These are phyloP conservation scores for Globisporangium spinosum DNA, from an alignment of 352 stramenopile species.

Conservation along the genomic window DNA sequence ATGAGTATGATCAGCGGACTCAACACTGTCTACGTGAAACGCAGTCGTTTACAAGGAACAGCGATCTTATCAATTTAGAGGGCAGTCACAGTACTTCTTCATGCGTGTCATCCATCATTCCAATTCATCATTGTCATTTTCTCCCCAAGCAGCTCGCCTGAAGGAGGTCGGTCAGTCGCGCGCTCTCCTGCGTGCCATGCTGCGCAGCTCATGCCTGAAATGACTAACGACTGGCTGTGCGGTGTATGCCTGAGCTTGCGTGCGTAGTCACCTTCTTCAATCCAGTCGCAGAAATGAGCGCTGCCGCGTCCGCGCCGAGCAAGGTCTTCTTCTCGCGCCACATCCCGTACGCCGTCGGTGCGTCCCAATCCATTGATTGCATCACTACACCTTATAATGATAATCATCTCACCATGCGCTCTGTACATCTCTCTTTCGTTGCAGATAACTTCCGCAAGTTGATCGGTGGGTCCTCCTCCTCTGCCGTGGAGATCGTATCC, in stretches of 20 bases:
- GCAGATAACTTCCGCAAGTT: conserved; percentile 36
- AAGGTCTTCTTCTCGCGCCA: conserved; percentile 73
- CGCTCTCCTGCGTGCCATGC: neutral
- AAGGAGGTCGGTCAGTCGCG: too few relatives aligned
- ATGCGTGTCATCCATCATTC: too few relatives aligned
- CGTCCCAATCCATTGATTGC: neutral
- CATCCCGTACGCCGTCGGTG: conserved; percentile 66
- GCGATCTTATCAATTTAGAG: too few relatives aligned
- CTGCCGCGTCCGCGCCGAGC: conserved; percentile 15
- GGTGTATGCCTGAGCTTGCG: neutral
- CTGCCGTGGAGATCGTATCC: conserved; percentile 21
- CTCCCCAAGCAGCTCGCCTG: too few relatives aligned
- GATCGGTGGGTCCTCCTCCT: neutral
- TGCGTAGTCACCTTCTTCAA: too few relatives aligned
- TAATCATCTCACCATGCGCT: neutral
- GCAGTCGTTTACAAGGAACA: too few relatives aligned
- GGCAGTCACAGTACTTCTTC: too few relatives aligned
- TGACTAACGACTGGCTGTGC: neutral
- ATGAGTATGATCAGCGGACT: too few relatives aligned
- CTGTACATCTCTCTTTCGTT: neutral
- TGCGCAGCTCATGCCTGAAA: neutral
- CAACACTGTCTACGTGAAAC: too few relatives aligned
- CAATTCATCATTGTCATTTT: too few relatives aligned
- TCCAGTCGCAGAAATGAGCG: neutral
- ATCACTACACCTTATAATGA: neutral